phyloP scores from a whole-genome alignment of 345 rosid species.

The Carallia brachiata region DNA sequence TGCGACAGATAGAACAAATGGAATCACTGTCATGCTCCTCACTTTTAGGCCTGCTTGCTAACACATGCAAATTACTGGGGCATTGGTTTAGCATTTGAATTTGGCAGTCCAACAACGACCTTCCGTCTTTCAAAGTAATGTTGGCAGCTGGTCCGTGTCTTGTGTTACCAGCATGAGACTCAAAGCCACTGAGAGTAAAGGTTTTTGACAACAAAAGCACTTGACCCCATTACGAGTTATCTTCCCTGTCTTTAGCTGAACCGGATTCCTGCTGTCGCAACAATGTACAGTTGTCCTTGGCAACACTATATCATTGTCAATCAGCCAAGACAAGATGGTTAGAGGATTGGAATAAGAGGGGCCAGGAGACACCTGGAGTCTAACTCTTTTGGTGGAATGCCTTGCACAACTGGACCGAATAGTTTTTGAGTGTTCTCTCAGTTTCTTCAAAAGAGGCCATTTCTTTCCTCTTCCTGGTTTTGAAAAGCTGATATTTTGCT shows the following conservation, averaged over 20 bases:
- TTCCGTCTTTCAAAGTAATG: conserved; percentile 20
- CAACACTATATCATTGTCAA: conserved; percentile 33
- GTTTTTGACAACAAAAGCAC: conserved; percentile 16
- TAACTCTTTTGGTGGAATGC: conserved; percentile 14
- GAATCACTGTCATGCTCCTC: neutral
- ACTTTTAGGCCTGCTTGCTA: neutral
- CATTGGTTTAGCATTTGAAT: neutral
- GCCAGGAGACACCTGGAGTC: neutral
- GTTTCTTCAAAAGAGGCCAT: neutral
- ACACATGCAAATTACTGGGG: neutral
- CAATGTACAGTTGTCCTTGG: conserved; percentile 13
- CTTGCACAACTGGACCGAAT: neutral
- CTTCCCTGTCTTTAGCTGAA: conserved; percentile 4
- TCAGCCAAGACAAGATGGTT: conserved; percentile 38
- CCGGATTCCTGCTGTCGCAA: neutral
- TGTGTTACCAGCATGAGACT: conserved; percentile 22
- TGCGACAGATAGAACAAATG: conserved; percentile 17
- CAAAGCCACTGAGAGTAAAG: conserved; percentile 13
- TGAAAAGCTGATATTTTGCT: neutral
- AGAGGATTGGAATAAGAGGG: conserved; percentile 13
- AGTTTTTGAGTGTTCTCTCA: neutral
- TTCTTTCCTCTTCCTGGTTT: neutral
- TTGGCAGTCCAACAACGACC: conserved; percentile 17
- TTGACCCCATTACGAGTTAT: conserved; percentile 19
- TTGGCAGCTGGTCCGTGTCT: conserved; percentile 15